These are phyloP conservation scores for Monosporascus sp. DNA, from an alignment of 2,329 filamentous ascomycete species.

Conservation along the genomic window DNA sequence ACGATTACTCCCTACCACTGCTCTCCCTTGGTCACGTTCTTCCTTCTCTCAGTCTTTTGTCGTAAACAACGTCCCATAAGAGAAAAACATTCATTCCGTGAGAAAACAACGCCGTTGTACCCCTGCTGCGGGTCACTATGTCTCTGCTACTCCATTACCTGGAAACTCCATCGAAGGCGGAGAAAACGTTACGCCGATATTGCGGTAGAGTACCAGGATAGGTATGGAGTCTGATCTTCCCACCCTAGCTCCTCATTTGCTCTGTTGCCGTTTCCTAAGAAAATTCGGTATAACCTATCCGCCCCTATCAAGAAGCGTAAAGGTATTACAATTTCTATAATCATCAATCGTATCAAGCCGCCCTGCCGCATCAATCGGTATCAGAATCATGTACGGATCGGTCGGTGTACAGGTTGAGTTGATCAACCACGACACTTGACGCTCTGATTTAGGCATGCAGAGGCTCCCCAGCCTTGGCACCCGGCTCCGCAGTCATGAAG, in stretches of 20 bases:
- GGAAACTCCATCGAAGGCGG: not conserved
- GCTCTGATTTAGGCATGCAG: constrained; percentile 23
- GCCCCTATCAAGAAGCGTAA: constrained; percentile 9
- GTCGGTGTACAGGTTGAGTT: not conserved
- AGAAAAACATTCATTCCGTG: not conserved
- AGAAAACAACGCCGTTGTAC: not conserved
- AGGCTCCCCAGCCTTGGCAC: constrained; percentile 21
- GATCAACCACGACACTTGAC: constrained; percentile 1
- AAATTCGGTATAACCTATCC: constrained; percentile 8
- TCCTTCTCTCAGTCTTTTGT: not conserved
- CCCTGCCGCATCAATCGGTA: constrained; percentile 13
- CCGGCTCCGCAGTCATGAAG: constrained; percentile 26
- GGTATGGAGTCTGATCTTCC: not conserved
- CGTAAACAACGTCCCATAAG: not conserved
- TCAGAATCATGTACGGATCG: constrained; percentile 5
- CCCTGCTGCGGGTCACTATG: not conserved
- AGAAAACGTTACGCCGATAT: not conserved
- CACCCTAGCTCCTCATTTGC: not conserved
- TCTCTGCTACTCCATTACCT: not conserved
- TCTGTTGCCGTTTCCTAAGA: constrained; percentile 9
- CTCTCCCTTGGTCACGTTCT: not conserved
- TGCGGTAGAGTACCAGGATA: not conserved
- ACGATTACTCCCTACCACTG: not conserved
- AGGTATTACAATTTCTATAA: constrained; percentile 13
- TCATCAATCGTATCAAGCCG: constrained; percentile 19